These are phyloP conservation scores for Cryptosporidium sp. DNA, from an alignment of 169 alveolate genomes.

Conservation along the genomic window DNA sequence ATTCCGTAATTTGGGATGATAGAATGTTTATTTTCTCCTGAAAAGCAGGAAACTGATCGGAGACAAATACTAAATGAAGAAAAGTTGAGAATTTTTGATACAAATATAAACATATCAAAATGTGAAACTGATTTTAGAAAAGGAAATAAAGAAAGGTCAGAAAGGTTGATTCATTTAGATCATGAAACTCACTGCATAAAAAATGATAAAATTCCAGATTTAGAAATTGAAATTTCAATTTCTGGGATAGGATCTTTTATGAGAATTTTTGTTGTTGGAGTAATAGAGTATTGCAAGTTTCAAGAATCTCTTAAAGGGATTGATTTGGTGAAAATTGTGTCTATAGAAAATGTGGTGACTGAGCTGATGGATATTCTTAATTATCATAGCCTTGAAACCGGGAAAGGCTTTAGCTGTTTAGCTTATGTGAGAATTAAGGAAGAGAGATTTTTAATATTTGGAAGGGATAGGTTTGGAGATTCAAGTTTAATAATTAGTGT, in stretches of 20 bases:
- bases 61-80: neutral
- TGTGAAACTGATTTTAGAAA: constrained; percentile 11
- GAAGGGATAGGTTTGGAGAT: constrained; percentile 54
- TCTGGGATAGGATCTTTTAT: neutral
- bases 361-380: neutral
- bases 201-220: neutral
- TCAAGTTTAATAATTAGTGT: constrained; percentile 42
- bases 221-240: neutral
- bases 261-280: constrained; percentile 13
- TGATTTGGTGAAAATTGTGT: neutral
- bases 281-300: constrained; percentile 3
- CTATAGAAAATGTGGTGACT: neutral
- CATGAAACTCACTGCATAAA: neutral
- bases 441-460: constrained; percentile 36
- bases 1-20: neutral
- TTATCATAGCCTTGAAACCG: neutral
- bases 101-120: neutral
- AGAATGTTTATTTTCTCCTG: constrained; percentile 24
- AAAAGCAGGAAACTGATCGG: neutral
- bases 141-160: neutral
- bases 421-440: neutral
- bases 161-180: neutral
- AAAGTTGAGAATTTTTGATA: constrained; percentile 10
- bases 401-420: constrained; percentile 33
- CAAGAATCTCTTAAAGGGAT: neutral